Evolutionary conservation across 768 basidiomycete species (phyloP), one percentile per base, ranked within the genome.

Genomic region (Lactifluus subvellereus): DNA sequence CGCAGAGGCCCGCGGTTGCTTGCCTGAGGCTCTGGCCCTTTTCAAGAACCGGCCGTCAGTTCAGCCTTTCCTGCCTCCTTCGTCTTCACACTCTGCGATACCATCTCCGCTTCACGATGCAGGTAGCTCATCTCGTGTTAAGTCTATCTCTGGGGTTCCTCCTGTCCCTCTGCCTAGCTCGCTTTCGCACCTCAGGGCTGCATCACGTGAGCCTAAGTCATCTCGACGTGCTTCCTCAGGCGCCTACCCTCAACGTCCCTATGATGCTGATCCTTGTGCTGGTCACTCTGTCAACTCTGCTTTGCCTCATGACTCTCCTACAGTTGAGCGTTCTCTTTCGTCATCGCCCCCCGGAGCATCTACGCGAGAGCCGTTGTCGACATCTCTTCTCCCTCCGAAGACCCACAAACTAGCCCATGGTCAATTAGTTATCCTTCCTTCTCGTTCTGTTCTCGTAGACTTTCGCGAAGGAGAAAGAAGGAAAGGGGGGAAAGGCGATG

Each of bases 381-480:
- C 61, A 13, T 57, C 58, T 30, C 57, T 51, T 7, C 69, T 81
- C 56, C 67, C 56, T 35, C 72, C 77, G 7, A 74, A 79, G 63
- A 76, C 77, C 3, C 80, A 82, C 70, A 84, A 83, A 69, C 71
- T 78, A 20, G 66, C 75, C 2, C 72, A 77, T 48, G 83, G 83
- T 0, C 78, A 78, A 45, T 62, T 84, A 14, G 79, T 79, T 2
- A 69, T 85, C n/a, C 70, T 84, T 9, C 80, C 80, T 8, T 83
- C 82, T 2, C 74, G 68, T 51, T 76, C 79, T 22, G 64, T 82
- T n/a, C 74, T 84, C 1, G 77, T 84, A 32, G 83, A 85, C 69
- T 80, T 84, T 54, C 78, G 83, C n/a, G 80, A 82, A 71, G 77
- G 78, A 33, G 79, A 83, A 64, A 76, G 81, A 5, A 73, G 79